A percentile compares a stretch with the other conserved stretches of the same genome.
These are phyloP conservation scores for Claviceps capensis DNA, from an alignment of 2,329 filamentous ascomycete genomes.

Conservation along the genomic window DNA sequence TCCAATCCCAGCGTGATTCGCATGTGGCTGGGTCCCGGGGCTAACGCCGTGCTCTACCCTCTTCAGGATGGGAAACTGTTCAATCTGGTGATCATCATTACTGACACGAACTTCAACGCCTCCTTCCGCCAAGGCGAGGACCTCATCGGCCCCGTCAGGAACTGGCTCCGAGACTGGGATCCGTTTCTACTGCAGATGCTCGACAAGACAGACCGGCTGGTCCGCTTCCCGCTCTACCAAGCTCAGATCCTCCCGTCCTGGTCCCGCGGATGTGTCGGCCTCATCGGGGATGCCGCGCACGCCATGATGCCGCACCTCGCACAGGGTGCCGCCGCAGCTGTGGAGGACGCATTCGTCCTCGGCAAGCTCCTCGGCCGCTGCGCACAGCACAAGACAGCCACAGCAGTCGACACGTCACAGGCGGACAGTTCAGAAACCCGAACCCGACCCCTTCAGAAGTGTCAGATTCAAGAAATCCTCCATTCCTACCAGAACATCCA, in stretches of 20 bases:
- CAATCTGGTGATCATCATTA: conserved; percentile 6
- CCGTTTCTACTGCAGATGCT: conserved; percentile 5
- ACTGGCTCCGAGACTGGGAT: conserved; percentile 4
- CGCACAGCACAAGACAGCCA: background rate
- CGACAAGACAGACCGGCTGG: conserved; percentile 1
- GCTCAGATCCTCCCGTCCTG: conserved; percentile 5
- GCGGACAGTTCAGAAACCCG: no score
- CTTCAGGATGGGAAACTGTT: conserved; percentile 1
- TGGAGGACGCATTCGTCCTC: conserved; percentile 13
- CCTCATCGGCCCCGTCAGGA: background rate
- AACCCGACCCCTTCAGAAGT: background rate
- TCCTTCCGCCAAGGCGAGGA: background rate
- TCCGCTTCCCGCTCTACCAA: conserved; percentile 5
- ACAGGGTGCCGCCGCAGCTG: conserved; percentile 14
- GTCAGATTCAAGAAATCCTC: background rate
- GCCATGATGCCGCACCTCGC: conserved; percentile 13
- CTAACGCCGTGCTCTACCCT: conserved; percentile 6
- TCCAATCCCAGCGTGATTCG: background rate
- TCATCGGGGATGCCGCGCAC: conserved; percentile 10
- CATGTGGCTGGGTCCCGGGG: conserved; percentile 5
- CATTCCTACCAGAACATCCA: conserved; percentile 5
- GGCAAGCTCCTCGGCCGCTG: conserved; percentile 15
- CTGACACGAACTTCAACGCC: conserved; percentile 3
- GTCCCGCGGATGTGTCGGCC: conserved; percentile 5
- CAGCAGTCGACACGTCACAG: background rate